Evolutionary conservation across 2,329 filamentous ascomycete genomes (phyloP).

Genomic region (Colletotrichum sp.): DNA sequence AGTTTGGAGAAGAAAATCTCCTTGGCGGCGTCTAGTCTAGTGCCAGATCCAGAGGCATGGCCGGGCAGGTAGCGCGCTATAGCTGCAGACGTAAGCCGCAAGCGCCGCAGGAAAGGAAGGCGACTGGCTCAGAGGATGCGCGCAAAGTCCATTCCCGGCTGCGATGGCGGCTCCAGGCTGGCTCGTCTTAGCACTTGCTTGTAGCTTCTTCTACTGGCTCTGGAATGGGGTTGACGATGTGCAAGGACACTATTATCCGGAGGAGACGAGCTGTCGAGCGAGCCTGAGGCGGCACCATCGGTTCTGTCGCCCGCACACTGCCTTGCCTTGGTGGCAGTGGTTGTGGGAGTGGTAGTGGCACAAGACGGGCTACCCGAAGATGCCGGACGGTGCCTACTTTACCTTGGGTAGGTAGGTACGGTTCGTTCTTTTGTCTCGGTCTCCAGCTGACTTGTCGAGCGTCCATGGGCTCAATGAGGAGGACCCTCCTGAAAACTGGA

Average conservation of each 20-base stretch:
- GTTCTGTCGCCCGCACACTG: background rate
- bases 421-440: background rate
- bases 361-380: background rate
- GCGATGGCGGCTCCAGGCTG: background rate
- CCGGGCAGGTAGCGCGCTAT: background rate
- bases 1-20: background rate
- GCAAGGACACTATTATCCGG: background rate
- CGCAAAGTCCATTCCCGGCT: background rate
- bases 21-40: background rate
- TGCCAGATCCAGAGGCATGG: background rate
- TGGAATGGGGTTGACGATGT: background rate
- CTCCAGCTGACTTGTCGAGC: background rate
- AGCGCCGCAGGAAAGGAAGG: background rate
- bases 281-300: background rate
- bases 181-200: background rate
- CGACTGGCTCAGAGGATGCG: background rate
- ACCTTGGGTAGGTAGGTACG: background rate
- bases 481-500: background rate
- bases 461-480: background rate
- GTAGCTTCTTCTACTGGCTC: background rate
- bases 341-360: background rate
- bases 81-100: slow-evolving; percentile 6
- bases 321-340: background rate
- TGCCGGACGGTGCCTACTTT: background rate
- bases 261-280: background rate